A percentile compares a stretch with the other conserved stretches of the same genome.
These are phyloP conservation scores for Flueggea neowawraea DNA, from an alignment of 441 rosid genomes.

Conservation along the genomic window DNA sequence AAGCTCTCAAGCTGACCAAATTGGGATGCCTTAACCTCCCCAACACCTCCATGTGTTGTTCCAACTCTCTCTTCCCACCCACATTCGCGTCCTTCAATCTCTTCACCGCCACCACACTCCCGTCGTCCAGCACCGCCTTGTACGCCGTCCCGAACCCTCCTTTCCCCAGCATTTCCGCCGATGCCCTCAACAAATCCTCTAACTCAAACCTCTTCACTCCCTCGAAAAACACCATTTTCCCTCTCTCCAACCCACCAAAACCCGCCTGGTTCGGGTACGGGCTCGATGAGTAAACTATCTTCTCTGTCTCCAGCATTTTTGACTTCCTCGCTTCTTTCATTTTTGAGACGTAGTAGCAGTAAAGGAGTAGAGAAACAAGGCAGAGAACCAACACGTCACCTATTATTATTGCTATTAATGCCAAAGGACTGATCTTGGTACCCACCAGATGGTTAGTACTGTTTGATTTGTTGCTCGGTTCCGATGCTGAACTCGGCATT, in stretches of 20 bases:
- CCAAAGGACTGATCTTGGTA: slow-evolving; percentile 47
- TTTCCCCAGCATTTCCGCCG: slow-evolving; percentile 97
- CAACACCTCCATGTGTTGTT: slow-evolving; percentile 73
- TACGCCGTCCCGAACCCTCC: slow-evolving; percentile 97
- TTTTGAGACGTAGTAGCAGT: slow-evolving; percentile 62
- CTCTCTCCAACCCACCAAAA: slow-evolving; percentile 34
- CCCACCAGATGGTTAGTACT: slow-evolving; percentile 15
- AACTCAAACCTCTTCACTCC: slow-evolving; percentile 62
- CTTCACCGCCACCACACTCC: slow-evolving; percentile 87
- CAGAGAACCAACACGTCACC: slow-evolving; percentile 54
- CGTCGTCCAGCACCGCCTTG: slow-evolving; percentile 80
- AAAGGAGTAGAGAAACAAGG: slow-evolving; percentile 42
- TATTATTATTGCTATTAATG: slow-evolving; percentile 58
- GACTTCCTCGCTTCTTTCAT: slow-evolving; percentile 26
- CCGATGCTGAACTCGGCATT: slow-evolving; percentile 36
- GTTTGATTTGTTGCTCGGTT: slow-evolving; percentile 15
- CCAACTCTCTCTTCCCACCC: slow-evolving; percentile 67
- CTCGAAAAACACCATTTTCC: slow-evolving; percentile 73
- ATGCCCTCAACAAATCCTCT: slow-evolving; percentile 92
- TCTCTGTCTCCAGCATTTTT: slow-evolving; percentile 42
- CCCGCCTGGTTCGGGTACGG: slow-evolving; percentile 36
- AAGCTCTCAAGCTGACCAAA: slow-evolving; percentile 86
- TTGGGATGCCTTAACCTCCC: slow-evolving; percentile 86
- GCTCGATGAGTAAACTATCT: slow-evolving; percentile 36
- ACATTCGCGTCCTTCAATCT: slow-evolving; percentile 84